Base-by-base conservation (phyloP, 2,329 filamentous ascomycete species). In the Fonsecaea monophora region DNA sequence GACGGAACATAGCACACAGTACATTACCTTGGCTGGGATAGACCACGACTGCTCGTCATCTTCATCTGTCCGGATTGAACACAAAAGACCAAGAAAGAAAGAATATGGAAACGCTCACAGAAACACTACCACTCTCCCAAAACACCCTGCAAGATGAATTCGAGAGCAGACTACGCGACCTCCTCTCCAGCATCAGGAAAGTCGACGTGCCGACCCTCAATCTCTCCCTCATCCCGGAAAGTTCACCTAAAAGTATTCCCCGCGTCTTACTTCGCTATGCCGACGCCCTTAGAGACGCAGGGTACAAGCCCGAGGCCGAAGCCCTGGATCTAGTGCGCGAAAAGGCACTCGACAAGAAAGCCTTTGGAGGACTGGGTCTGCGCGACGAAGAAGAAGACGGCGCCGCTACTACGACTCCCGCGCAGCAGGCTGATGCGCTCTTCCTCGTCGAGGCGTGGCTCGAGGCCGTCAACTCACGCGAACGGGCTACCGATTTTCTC, bases 401-500 rank as follows among this genome's bases (percentile, higher is more conserved):
- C n/a, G 34, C 53, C 4, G 15, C 53, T 30, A 34, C 50, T 5
- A 32, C 4, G 30, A 4, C 30, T 38, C 18, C 42, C 8, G 9
- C 50, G 10, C 65, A 74, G 40, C 62, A 71, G 56, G 63, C 65
- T 0, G 72, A 75, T 37, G 69, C 73, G 13, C 12, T 74, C 0
- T 76, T 76, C 62, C 67, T 76, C 13, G 65, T 72, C 3, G 70
- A 72, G 5, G 72, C 74, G 8, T 77, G 73, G 74, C 65, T 77
- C 9, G 73, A 75, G 53, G 65, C 75, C 1, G 67, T 77, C 8
- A 77, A 76, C 55, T 76, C 74, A 1, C 64, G 61, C 4, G 75
- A 76, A 45, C 59, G 58, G 37, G 53, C 62, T 13, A 40, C 32
- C 67, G 18, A 60, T 4, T 68, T 61, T 25, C 18, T 68, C 35